A percentile compares a stretch with the other conserved stretches of the same genome.
Conservation (phyloP, 768 basidiomycete genomes). For the Ramaria sp. region DNA sequence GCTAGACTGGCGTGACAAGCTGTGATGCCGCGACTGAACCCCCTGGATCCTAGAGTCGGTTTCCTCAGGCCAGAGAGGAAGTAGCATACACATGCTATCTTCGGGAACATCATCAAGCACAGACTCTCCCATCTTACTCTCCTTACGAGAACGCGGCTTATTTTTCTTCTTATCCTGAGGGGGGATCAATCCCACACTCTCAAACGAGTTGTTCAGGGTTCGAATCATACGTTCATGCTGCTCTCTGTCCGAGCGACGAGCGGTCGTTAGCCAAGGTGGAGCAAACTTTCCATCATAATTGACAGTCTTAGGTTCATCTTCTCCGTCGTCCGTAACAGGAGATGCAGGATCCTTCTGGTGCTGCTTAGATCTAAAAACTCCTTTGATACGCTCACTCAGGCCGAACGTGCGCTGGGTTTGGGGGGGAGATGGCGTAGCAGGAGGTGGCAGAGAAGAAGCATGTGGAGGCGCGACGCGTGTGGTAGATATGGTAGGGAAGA, state of each 20-base stretch:
- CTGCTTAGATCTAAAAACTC: constrained; percentile 1
- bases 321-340: constrained; percentile 3
- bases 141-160: neutral
- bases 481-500: neutral
- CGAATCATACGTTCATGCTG: constrained; percentile 3
- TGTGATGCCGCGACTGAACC: neutral
- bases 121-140: neutral
- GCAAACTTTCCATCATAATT: neutral
- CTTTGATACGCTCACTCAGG: neutral
- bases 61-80: constrained; percentile 3
- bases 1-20: neutral
- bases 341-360: constrained; percentile 3
- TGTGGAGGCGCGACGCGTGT: neutral
- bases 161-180: constrained; percentile 6
- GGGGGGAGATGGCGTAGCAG: neutral
- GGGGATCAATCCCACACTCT: constrained; percentile 8
- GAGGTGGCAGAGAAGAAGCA: neutral
- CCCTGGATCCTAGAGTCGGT: neutral
- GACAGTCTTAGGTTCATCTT: neutral
- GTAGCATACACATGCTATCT: constrained; percentile 8
- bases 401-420: constrained; percentile 4
- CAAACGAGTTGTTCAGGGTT: constrained; percentile 3
- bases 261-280: constrained; percentile 3
- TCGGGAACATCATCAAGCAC: neutral
- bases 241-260: constrained; percentile 1